These are phyloP conservation scores for Apodospora peruviana DNA, from an alignment of 495 filamentous ascomycete species.

Conservation along the genomic window DNA sequence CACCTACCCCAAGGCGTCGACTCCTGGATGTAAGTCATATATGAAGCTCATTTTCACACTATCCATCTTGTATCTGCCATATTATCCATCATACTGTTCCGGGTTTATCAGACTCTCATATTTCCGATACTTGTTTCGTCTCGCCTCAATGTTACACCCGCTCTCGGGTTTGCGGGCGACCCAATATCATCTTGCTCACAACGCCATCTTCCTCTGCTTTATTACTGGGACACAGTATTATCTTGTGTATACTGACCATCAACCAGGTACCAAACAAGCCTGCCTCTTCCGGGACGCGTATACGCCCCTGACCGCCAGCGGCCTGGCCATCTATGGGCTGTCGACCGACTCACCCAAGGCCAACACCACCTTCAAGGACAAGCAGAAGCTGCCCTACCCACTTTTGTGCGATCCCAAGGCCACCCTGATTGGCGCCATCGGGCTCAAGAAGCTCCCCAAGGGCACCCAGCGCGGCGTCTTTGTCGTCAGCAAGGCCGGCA, in stretches of 20 bases:
- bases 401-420: constrained; percentile 77
- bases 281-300: constrained; percentile 88
- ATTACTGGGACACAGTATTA: no score
- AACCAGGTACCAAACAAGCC: constrained; percentile 79
- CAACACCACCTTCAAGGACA: constrained; percentile 85
- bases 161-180: no score
- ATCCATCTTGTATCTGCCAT: constrained; percentile 1
- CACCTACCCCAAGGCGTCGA: constrained; percentile 93
- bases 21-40: constrained; percentile 78
- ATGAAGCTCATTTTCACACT: background rate
- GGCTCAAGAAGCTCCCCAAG: constrained; percentile 67
- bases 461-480: constrained; percentile 85
- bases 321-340: constrained; percentile 82
- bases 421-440: constrained; percentile 68
- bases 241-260: no score
- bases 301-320: constrained; percentile 67
- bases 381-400: constrained; percentile 81
- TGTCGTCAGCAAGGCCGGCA: constrained; percentile 71
- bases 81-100: background rate
- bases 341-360: constrained; percentile 80
- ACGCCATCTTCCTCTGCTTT: no score
- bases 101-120: background rate
- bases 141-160: background rate
- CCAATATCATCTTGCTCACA: no score
- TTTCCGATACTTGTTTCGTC: no score